Conservation (phyloP, 306 rosid species). For the Datisca glomerata region DNA sequence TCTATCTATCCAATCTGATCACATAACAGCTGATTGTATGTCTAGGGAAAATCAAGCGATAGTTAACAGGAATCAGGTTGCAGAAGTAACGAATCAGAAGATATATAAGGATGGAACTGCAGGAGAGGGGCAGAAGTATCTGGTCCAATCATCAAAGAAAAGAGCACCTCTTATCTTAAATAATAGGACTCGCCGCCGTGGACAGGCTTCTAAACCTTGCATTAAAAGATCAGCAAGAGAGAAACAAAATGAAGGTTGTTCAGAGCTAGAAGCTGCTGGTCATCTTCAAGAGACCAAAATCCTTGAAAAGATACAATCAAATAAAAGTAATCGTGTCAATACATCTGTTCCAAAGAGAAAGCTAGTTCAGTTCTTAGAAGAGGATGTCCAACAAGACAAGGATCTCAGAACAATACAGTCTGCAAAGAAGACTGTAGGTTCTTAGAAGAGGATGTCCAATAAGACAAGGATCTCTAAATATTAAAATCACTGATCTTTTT, state of each 20-base stretch:
- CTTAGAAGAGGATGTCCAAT: conserved; percentile 37
- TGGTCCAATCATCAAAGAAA: conserved; percentile 20
- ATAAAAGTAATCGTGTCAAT: conserved; percentile 16
- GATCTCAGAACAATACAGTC: conserved; percentile 24
- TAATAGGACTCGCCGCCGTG: too few relatives aligned
- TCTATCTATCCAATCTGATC: too few relatives aligned
- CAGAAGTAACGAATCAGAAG: conserved; percentile 17
- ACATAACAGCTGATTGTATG: too few relatives aligned
- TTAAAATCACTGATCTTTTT: conserved; percentile 10
- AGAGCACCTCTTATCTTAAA: conserved; percentile 27
- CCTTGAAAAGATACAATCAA: conserved; percentile 15
- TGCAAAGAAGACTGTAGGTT: conserved; percentile 36
- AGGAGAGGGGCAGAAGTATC: conserved; percentile 12
- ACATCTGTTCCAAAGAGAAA: conserved; percentile 27
- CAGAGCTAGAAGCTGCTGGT: conserved; percentile 14
- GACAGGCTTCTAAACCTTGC: conserved; percentile 27
- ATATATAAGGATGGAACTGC: conserved; percentile 16
- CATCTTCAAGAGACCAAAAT: conserved; percentile 22
- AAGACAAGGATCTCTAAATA: conserved; percentile 26
- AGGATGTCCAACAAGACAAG: conserved; percentile 32
- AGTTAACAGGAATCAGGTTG: conserved; percentile 15
- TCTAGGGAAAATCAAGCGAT: conserved; percentile 20
- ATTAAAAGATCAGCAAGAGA: conserved; percentile 16
- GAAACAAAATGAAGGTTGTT: conserved; percentile 14
- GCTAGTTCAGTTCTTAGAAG: conserved; percentile 52